phyloP scores from a whole-genome alignment of 495 filamentous ascomycete species.

The Penicillium coffeae region DNA sequence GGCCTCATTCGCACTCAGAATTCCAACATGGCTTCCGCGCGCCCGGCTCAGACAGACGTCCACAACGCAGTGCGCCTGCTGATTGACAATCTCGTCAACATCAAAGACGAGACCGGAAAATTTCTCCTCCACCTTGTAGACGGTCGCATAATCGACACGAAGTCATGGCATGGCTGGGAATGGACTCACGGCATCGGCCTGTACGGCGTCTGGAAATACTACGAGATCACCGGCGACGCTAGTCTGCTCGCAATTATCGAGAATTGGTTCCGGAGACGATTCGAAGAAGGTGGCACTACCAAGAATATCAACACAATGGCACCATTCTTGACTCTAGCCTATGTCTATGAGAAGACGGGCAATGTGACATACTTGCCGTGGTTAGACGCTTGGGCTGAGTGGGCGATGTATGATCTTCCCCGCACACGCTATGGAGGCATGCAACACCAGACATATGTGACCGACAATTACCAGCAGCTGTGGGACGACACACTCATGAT shows the following conservation, averaged over 20 bases:
- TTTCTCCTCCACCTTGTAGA: conserved; percentile 64
- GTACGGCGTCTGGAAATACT: conserved; percentile 76
- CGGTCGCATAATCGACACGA: conserved; percentile 72
- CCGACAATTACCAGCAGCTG: conserved; percentile 61
- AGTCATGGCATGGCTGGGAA: conserved; percentile 75
- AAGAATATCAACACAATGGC: conserved; percentile 84
- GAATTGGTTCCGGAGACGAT: conserved; percentile 62
- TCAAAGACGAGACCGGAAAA: conserved; percentile 63
- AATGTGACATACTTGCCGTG: conserved; percentile 61
- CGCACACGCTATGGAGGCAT: conserved; percentile 68
- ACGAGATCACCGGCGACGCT: conserved; percentile 56
- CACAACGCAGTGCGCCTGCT: conserved; percentile 56
- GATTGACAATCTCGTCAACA: conserved; percentile 65
- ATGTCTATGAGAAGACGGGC: conserved; percentile 63
- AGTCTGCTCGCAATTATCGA: conserved; percentile 55
- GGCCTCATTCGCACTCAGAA: too few relatives aligned
- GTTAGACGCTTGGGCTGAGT: conserved; percentile 72
- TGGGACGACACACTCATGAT: conserved; percentile 84
- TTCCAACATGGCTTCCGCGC: conserved; percentile 22
- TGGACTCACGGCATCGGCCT: conserved; percentile 78
- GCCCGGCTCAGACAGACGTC: conserved; percentile 33
- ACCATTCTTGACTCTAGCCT: conserved; percentile 65
- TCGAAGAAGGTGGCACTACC: conserved; percentile 63
- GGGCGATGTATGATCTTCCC: conserved; percentile 68
- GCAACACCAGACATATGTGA: conserved; percentile 62